Conservation (phyloP, 139 green algal genomes). For the Axilococcus clingmanii region DNA sequence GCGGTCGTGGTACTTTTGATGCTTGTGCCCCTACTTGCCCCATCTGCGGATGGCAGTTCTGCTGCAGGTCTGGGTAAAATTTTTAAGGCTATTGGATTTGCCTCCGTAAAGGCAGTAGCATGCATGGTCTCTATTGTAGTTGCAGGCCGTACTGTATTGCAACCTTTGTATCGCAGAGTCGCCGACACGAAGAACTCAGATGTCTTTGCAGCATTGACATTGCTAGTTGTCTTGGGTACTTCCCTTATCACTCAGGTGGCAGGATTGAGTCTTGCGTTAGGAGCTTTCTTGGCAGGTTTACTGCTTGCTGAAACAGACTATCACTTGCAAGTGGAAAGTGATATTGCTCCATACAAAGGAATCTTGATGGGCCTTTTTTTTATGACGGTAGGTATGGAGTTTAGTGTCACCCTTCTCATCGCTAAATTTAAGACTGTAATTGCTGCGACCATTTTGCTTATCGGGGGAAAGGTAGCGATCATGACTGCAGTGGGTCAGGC, state of each 20-base stretch:
- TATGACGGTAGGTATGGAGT: constrained; percentile 95
- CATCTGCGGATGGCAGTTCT: constrained; percentile 33
- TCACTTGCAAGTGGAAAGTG: constrained; percentile 89
- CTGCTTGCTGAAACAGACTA: constrained; percentile 98
- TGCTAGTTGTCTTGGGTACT: constrained; percentile 70
- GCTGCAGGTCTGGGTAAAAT: constrained; percentile 60
- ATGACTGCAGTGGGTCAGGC: constrained; percentile 65
- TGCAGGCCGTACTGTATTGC: constrained; percentile 46
- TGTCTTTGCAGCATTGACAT: constrained; percentile 81
- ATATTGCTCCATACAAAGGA: constrained; percentile 97
- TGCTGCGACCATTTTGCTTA: constrained; percentile 54
- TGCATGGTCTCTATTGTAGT: constrained; percentile 73
- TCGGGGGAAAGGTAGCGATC: constrained; percentile 74
- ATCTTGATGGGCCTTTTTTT: constrained; percentile 99
- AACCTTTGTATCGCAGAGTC: constrained; percentile 49
- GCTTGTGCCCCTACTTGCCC: constrained; percentile 94
- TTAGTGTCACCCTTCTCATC: constrained; percentile 55
- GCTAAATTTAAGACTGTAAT: constrained; percentile 62
- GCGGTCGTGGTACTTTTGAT: constrained; percentile 99
- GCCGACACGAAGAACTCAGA: constrained; percentile 80
- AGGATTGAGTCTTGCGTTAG: constrained; percentile 89
- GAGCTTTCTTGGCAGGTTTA: constrained; percentile 78
- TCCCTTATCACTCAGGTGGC: constrained; percentile 67
- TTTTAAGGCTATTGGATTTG: constrained; percentile 72
- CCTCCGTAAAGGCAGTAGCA: constrained; percentile 83